A percentile compares a stretch with the other conserved stretches of the same genome.
These are phyloP conservation scores for Abrus precatorius DNA, from an alignment of 306 rosid genomes.

Conservation along the genomic window DNA sequence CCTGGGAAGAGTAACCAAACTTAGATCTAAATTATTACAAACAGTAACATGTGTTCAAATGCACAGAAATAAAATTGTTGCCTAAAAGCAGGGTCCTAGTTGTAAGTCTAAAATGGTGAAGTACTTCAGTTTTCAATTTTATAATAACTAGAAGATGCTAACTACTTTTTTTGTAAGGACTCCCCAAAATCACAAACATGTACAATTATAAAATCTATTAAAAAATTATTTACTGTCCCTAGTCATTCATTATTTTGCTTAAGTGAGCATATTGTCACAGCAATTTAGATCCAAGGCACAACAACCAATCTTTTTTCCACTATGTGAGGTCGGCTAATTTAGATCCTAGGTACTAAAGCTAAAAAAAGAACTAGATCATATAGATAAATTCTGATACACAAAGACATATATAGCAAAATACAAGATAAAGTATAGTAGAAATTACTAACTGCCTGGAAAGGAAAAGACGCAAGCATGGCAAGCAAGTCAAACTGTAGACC, in stretches of 20 bases:
- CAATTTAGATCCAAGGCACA: neutral
- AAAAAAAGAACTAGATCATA: constrained; percentile 3
- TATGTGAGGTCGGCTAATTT: too few relatives aligned
- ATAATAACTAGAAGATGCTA: constrained; percentile 15
- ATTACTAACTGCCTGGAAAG: neutral
- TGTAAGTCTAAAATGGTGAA: constrained; percentile 26
- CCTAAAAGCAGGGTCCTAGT: neutral
- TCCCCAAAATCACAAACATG: neutral
- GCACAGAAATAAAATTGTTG: neutral
- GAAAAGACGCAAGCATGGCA: constrained; percentile 11
- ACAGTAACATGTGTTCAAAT: constrained; percentile 21
- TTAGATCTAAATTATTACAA: constrained; percentile 46
- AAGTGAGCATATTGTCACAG: neutral
- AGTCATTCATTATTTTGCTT: constrained; percentile 6
- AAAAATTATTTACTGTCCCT: neutral
- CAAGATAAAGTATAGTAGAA: neutral
- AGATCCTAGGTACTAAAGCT: constrained; percentile 12
- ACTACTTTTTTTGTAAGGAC: constrained; percentile 2
- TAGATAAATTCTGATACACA: neutral
- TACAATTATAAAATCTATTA: neutral
- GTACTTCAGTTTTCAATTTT: constrained; percentile 1
- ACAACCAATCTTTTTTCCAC: too few relatives aligned
- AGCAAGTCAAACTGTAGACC: constrained; percentile 21
- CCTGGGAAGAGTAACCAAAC: constrained; percentile 63
- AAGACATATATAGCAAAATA: neutral